phyloP scores from a whole-genome alignment of 306 rosid species.

The Dryas alaskensis region DNA sequence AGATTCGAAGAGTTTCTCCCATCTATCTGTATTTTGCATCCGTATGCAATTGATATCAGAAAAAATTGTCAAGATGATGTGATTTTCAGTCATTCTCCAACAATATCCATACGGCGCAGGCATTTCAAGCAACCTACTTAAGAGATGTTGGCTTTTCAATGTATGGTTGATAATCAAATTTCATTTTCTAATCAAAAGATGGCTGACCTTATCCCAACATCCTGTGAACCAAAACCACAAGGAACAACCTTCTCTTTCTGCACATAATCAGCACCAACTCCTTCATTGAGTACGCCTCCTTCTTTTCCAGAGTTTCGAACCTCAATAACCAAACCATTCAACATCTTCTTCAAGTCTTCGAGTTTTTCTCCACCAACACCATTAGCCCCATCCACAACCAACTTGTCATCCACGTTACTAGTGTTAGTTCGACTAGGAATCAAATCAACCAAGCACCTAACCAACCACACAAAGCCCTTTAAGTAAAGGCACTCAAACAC shows the following conservation, averaged over 20 bases:
- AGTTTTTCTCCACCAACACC: conserved; percentile 93
- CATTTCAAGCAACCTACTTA: neutral
- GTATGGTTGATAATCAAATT: conserved; percentile 1
- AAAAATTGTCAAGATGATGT: neutral
- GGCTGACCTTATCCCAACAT: conserved; percentile 71
- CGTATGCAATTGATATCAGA: neutral
- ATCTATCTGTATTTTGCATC: neutral
- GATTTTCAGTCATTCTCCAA: neutral
- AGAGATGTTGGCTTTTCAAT: neutral
- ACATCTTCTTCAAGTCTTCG: conserved; percentile 41
- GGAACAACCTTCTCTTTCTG: conserved; percentile 94
- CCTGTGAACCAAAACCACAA: conserved; percentile 55
- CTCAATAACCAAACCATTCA: conserved; percentile 59
- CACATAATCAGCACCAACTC: conserved; percentile 97
- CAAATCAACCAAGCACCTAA: conserved; percentile 86
- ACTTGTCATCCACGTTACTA: conserved; percentile 30
- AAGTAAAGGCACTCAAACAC: neutral
- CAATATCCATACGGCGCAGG: neutral
- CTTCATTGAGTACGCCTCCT: conserved; percentile 82
- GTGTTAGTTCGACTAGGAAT: conserved; percentile 42
- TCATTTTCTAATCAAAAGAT: conserved; percentile 26
- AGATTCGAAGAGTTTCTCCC: neutral
- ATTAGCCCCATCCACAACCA: conserved; percentile 90
- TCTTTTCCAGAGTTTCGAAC: conserved; percentile 68
- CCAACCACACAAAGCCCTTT: conserved; percentile 40